Evolutionary conservation across 306 rosid genomes (phyloP), one percentile per base, ranked within the genome.

Genomic region (Rubus parviflorus): DNA sequence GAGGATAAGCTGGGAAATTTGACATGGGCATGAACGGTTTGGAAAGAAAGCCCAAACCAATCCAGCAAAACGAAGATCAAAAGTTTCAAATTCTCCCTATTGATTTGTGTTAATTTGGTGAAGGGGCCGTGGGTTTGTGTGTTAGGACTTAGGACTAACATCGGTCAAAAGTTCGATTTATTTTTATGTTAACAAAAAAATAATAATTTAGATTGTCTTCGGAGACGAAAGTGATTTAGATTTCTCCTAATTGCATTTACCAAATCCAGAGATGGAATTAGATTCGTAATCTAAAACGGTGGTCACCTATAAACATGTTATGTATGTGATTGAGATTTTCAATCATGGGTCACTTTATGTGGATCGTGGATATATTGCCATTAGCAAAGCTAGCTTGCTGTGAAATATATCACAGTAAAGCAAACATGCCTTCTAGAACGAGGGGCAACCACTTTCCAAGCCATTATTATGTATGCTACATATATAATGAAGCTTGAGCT

Each of bases 371-470:
- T 30, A 57, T 57, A 57, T 57, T 30, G 35, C 35, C 15, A 58
- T 12, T 23, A 58, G 8, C 38, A 25, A 70, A 70, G 53, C 17
- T 60, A 70, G 53, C 17, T 60, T 10, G 64, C 22, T 23, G 65
- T 23, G 40, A 25, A 60, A 60, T 60, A 45, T 45, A 45, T 10
- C 48, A 45, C 48, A 43, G 4, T n/a, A 22, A 71, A 56, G 53
- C 67, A 40, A 40, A 40, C 9, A 22, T 54, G 53, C 22, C 19
- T 41, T n/a, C 19, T 6, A 4, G 38, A 5, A 37, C 61, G 22
- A 64, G 51, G 22, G 73, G 76, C 47, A 60, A 42, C 68, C 13
- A 41, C 80, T 74, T 82, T 77, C 35, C n/a, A 64, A 45, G 54
- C 70, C 48, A n/a, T 69, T 73, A 75, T 70, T n/a, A 3, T 17